These are phyloP conservation scores for Sclerotinia spermophila DNA, from an alignment of 2,329 filamentous ascomycete species.

Conservation along the genomic window DNA sequence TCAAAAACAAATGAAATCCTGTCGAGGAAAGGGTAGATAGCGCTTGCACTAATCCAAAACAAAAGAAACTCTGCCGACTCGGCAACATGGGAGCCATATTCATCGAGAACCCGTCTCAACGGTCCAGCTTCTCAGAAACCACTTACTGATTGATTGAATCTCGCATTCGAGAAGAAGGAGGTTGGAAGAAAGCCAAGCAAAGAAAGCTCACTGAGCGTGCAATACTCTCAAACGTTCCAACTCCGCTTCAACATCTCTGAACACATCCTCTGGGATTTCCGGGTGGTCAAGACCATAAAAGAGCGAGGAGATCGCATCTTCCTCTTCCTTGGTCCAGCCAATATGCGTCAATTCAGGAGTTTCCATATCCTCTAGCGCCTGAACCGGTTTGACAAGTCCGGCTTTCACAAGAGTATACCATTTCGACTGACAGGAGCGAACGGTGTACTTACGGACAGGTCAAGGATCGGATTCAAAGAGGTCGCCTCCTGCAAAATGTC, in stretches of 20 bases:
- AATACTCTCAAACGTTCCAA: not conserved
- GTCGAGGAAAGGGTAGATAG: not conserved
- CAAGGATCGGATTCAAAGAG: not conserved
- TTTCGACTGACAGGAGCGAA: not conserved
- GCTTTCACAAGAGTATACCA: not conserved
- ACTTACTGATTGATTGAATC: not conserved
- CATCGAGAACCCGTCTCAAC: not conserved
- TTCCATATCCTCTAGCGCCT: not conserved
- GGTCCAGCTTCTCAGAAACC: not conserved
- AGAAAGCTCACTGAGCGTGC: not conserved
- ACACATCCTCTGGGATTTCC: not conserved
- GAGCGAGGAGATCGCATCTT: not conserved
- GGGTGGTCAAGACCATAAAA: not conserved
- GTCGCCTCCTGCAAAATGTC: not conserved
- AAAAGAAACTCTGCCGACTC: not conserved
- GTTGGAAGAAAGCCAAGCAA: not conserved
- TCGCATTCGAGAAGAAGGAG: not conserved
- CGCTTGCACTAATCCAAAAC: not conserved
- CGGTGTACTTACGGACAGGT: not conserved
- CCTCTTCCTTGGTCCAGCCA: not conserved
- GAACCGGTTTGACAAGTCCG: rapidly evolving
- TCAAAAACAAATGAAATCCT: not conserved
- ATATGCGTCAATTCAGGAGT: not conserved
- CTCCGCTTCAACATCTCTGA: not conserved
- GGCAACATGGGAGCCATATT: not conserved